Evolutionary conservation across 257 asterid species (phyloP), one percentile per base, ranked within the genome.

Genomic region (Gentiana straminea): DNA sequence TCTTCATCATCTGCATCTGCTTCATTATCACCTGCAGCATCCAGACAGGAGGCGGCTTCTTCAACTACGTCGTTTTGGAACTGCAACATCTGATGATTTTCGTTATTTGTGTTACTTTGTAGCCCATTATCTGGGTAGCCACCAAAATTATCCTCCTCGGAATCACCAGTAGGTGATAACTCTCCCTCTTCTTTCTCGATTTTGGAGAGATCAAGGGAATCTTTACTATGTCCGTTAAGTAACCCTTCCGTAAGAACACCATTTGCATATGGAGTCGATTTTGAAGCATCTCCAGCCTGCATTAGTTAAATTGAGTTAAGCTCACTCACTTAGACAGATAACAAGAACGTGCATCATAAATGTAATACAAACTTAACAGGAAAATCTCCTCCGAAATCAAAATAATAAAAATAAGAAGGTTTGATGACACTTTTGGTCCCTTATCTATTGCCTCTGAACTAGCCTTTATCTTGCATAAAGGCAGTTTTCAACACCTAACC

Each of bases 111-210:
- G 61, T 72, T 78, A 57, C 71, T 55, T 47, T 76, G 86, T 47
- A 73, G 63, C 55, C 54, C 65, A 70, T 74, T 73, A 56, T 74
- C 77, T 34, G 61, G 81, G 65, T 75, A 74, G 54, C 77, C 79
- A 70, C 75, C 97, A 72, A 80, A 77, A 69, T 83, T 92, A 62
- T 85, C 82, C 73, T 76, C 97, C 71, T 80, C 95, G 72, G 75
- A 84, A 73, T 88, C 91, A 47, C 84, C 84, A 62, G 59, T 79
- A 13, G 95, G 94, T 49, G 97, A 92, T 60, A 86, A 77, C 67
- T 85, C 97, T 35, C 91, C 95, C 76, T 84, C 97, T 77, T 89
- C 99, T 74, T 92, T 92, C 82, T 92, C 99, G 59, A 52, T 79
- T 74, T 84, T 86, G 47, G 81, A 53, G 60, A 84, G 87, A 79